Percentiles rank a stretch among this genome's conserved stretches.
Evolutionary conservation across 768 basidiomycete species (phyloP).

Genomic region (Leccinum pellstonianum): DNA sequence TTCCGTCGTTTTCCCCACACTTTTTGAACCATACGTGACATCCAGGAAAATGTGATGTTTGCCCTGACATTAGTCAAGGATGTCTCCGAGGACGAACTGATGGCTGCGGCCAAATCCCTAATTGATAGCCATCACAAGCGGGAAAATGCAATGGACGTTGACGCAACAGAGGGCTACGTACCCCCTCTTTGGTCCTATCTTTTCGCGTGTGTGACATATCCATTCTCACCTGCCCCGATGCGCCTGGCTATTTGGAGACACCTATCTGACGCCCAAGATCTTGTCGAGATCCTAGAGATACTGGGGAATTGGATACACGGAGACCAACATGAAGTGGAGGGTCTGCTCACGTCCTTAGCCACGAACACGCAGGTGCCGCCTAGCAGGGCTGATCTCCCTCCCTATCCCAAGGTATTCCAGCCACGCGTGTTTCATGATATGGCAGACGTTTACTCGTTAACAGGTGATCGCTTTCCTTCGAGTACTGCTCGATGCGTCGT

Average conservation of each 20-base stretch:
- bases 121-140: conserved; percentile 37
- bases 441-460: conserved; percentile 35
- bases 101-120: conserved; percentile 49
- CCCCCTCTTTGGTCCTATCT: conserved; percentile 40
- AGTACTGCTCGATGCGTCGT: conserved; percentile 68
- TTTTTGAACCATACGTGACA: background rate
- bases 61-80: conserved; percentile 58
- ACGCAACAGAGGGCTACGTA: conserved; percentile 25
- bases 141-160: conserved; percentile 38
- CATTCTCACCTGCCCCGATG: conserved; percentile 38
- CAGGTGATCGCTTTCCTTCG: conserved; percentile 64
- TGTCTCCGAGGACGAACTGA: conserved; percentile 62
- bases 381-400: conserved; percentile 18
- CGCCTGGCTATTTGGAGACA: conserved; percentile 45
- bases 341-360: conserved; percentile 23
- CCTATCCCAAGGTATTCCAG: conserved; percentile 39
- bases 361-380: conserved; percentile 16
- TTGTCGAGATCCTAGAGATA: conserved; percentile 37
- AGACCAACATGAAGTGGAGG: conserved; percentile 24
- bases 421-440: conserved; percentile 29
- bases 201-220: conserved; percentile 39
- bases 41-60: conserved; percentile 42
- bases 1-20: background rate
- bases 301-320: conserved; percentile 42
- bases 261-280: conserved; percentile 38